Evolutionary conservation across 2,329 filamentous ascomycete species (phyloP).

Genomic region (Cadophora sp.): DNA sequence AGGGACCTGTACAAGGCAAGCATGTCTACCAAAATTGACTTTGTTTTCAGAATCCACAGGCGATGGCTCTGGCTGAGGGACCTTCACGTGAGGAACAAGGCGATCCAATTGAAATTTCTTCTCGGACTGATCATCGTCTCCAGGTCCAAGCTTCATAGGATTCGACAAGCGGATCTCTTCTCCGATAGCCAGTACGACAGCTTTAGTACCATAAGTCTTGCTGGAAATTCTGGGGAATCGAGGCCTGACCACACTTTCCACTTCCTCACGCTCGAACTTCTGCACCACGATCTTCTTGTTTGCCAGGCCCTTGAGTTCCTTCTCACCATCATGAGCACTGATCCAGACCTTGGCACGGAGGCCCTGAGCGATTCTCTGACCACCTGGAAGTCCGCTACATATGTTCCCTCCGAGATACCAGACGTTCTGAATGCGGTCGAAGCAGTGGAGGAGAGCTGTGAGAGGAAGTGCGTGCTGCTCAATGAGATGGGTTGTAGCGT

Average conservation of each 20-base stretch:
- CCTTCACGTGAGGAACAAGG: neutral
- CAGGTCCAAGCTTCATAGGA: neutral
- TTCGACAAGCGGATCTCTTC: conserved; percentile 18
- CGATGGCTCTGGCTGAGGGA: neutral
- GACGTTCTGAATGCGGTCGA: conserved; percentile 63
- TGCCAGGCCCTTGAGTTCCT: conserved; percentile 59
- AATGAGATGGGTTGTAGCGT: conserved; percentile 62
- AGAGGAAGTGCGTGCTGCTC: conserved; percentile 64
- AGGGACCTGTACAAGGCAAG: neutral
- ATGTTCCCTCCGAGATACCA: conserved; percentile 68
- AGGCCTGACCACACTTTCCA: conserved; percentile 47
- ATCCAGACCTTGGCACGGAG: conserved; percentile 65
- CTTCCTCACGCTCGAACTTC: conserved; percentile 53
- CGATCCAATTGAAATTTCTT: neutral
- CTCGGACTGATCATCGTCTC: conserved; percentile 10
- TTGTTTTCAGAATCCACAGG: neutral
- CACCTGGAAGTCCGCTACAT: conserved; percentile 61
- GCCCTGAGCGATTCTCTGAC: conserved; percentile 60
- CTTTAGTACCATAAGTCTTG: conserved; percentile 45
- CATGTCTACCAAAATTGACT: neutral
- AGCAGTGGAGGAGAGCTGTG: conserved; percentile 68
- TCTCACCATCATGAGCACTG: conserved; percentile 65
- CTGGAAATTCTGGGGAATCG: conserved; percentile 35
- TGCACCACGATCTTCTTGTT: conserved; percentile 57
- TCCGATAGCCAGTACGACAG: conserved; percentile 47